phyloP scores from a whole-genome alignment of 129 eudicot species.

The Helichrysum umbraculigerum region DNA sequence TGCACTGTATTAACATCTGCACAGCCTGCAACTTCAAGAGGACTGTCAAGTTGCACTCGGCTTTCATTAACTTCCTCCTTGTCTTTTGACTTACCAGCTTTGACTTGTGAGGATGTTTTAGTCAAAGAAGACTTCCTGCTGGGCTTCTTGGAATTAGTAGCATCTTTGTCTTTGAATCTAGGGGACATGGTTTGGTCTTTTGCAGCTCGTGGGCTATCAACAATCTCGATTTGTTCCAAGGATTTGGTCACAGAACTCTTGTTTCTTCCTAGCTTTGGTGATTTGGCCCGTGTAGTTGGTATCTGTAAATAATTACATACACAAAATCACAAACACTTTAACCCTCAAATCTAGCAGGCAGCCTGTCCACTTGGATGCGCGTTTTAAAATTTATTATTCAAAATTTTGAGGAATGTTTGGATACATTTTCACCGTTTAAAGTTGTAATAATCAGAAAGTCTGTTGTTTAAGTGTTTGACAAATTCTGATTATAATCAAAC shows the following conservation, averaged over 20 bases:
- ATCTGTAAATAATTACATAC: conserved; percentile 37
- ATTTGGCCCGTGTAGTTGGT: conserved; percentile 73
- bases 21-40: conserved; percentile 23
- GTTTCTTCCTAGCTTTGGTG: conserved; percentile 86
- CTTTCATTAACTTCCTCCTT: conserved; percentile 30
- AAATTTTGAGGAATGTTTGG: too few relatives aligned
- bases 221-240: conserved; percentile 31
- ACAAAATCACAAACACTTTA: not conserved
- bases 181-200: conserved; percentile 36
- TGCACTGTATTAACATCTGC: conserved; percentile 9
- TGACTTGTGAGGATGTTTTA: conserved; percentile 26
- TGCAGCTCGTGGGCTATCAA: conserved; percentile 41
- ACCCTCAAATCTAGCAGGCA: conserved; percentile 9
- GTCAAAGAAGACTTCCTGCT: conserved; percentile 45
- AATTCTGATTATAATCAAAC: not conserved
- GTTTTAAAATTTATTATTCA: not conserved
- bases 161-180: conserved; percentile 33
- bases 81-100: conserved; percentile 34
- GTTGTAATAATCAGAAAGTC: not conserved
- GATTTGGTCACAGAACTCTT: conserved; percentile 45
- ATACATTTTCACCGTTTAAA: too few relatives aligned
- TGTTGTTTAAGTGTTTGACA: too few relatives aligned
- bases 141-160: conserved; percentile 47
- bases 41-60: conserved; percentile 7
- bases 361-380: not conserved